These are phyloP conservation scores for Rhodotorula sp. DNA, from an alignment of 1,284 basidiomycete species.

Conservation along the genomic window DNA sequence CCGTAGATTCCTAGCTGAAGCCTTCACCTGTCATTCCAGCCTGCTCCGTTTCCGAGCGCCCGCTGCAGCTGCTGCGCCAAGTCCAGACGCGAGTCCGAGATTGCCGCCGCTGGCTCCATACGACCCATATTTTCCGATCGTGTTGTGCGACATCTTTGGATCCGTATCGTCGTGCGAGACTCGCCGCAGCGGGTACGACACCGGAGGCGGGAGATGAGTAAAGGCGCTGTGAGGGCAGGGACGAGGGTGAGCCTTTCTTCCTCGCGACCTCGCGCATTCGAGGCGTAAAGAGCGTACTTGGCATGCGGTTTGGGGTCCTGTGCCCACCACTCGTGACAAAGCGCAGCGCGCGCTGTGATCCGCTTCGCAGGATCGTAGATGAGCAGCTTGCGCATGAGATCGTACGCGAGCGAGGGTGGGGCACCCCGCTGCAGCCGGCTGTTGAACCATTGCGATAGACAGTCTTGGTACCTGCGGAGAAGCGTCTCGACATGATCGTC, in stretches of 20 bases:
- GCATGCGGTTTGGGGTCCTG: conserved; percentile 50
- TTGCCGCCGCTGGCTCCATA: conserved; percentile 17
- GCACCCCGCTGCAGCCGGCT: conserved; percentile 45
- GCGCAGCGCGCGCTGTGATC: conserved; percentile 74
- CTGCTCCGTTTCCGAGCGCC: conserved; percentile 19
- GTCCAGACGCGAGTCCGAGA: conserved; percentile 5
- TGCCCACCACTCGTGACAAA: conserved; percentile 65
- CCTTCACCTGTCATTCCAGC: background rate
- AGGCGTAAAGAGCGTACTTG: conserved; percentile 46
- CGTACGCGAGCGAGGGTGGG: conserved; percentile 58
- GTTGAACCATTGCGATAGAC: conserved; percentile 74
- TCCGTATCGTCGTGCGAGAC: conserved; percentile 57
- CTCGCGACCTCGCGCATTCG: background rate
- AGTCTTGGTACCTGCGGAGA: conserved; percentile 61
- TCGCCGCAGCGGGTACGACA: conserved; percentile 52
- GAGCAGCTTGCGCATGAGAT: conserved; percentile 78
- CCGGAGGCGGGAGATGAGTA: conserved; percentile 33
- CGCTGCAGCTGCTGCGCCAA: conserved; percentile 9
- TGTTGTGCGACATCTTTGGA: conserved; percentile 40
- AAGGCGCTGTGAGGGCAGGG: conserved; percentile 46
- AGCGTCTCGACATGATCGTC: background rate
- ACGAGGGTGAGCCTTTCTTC: background rate
- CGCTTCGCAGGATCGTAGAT: conserved; percentile 86
- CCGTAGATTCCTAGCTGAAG: too few species aligned
- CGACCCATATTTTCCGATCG: conserved; percentile 14